These are phyloP conservation scores for Delonix regia DNA, from an alignment of 306 rosid genomes.

Conservation along the genomic window DNA sequence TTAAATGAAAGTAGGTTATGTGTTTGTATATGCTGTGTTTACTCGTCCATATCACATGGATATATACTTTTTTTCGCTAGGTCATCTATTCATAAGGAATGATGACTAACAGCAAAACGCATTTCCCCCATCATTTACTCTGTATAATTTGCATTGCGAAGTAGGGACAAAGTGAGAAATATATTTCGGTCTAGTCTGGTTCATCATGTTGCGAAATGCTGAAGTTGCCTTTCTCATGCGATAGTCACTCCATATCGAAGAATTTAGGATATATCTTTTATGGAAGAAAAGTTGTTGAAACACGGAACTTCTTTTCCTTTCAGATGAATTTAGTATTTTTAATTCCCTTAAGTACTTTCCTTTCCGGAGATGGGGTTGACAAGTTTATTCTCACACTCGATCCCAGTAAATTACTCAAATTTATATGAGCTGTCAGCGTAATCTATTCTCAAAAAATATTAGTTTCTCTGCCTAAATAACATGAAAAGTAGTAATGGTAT, in stretches of 20 bases:
- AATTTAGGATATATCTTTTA: no score
- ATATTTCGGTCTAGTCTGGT: neutral
- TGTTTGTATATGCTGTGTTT: neutral
- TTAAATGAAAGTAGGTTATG: neutral
- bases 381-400: no score
- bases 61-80: no score
- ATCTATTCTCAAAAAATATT: no score
- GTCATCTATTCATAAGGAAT: no score
- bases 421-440: no score
- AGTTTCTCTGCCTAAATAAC: neutral
- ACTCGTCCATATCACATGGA: no score
- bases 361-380: no score
- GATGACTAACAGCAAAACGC: no score
- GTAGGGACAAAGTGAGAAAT: neutral
- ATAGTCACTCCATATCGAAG: neutral
- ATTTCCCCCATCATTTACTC: no score
- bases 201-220: neutral
- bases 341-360: neutral
- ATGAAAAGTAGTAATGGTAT: neutral
- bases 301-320: neutral
- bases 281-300: neutral
- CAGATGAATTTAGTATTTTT: neutral
- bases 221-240: neutral
- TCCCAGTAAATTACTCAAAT: no score
- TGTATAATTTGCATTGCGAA: neutral